phyloP scores from a whole-genome alignment of 73 alveolate species.

The Breviolum minutum region DNA sequence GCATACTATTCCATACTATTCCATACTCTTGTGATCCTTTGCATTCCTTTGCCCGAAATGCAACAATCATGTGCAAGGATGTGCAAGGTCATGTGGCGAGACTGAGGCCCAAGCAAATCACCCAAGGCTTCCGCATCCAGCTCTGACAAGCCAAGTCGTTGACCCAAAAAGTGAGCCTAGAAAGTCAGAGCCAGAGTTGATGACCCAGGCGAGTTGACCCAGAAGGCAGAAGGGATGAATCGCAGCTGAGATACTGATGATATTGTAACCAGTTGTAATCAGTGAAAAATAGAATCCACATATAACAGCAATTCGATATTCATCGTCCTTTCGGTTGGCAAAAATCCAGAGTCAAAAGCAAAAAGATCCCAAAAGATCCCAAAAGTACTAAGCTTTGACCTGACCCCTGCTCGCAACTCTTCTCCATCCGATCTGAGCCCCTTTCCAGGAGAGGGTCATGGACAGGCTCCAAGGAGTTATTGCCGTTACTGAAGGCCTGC shows the following conservation, averaged over 20 bases:
- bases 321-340: too few relatives aligned
- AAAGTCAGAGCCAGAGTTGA: not conserved
- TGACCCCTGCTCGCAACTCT: not conserved
- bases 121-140: slow-evolving; percentile 67
- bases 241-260: not conserved
- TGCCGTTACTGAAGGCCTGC: slow-evolving; percentile 55
- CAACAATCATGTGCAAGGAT: too few relatives aligned
- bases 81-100: not conserved
- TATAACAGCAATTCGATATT: not conserved
- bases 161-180: slow-evolving; percentile 52
- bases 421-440: not conserved
- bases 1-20: too few relatives aligned
- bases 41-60: not conserved
- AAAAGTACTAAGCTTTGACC: not conserved
- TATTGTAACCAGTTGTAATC: not conserved
- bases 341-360: not conserved
- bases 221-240: too few relatives aligned
- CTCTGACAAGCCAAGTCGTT: slow-evolving; percentile 47
- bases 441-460: not conserved
- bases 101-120: slow-evolving; percentile 14
- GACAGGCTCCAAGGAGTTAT: slow-evolving; percentile 35
- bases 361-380: too few relatives aligned
- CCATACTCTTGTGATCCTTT: not conserved
- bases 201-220: not conserved
- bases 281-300: not conserved